Evolutionary conservation across 1,284 basidiomycete genomes (phyloP).

Genomic region (Fomitopsis palustris): DNA sequence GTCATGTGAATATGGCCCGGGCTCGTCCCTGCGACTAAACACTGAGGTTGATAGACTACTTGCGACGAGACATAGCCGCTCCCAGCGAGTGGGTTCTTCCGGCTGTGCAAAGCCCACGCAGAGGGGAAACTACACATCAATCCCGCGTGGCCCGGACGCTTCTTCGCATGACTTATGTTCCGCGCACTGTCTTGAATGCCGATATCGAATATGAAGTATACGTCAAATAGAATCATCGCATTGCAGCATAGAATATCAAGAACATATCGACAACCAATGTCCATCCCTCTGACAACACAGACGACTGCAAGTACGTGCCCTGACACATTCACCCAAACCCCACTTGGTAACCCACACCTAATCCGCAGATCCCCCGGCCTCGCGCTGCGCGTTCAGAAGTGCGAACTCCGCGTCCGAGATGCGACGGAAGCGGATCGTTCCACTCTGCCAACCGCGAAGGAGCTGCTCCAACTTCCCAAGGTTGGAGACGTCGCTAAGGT

Average conservation of each 20-base stretch:
- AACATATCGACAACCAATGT: not conserved
- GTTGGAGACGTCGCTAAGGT: constrained; percentile 31
- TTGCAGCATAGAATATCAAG: not conserved
- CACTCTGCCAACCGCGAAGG: constrained; percentile 20
- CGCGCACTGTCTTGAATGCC: not conserved
- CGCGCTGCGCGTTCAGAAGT: constrained; percentile 19
- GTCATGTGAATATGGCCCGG: not conserved
- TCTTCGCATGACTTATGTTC: not conserved
- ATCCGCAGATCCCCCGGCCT: constrained; percentile 13
- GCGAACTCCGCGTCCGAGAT: constrained; percentile 23
- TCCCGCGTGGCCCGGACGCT: not conserved
- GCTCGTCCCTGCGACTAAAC: not conserved
- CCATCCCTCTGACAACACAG: not conserved
- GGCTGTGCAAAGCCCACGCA: not conserved
- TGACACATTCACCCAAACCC: not conserved
- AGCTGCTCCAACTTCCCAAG: constrained; percentile 27
- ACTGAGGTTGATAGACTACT: not conserved
- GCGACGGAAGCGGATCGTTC: constrained; percentile 24
- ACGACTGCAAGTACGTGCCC: not conserved
- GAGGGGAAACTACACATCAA: not conserved
- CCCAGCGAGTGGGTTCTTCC: not conserved
- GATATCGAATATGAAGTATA: not conserved
- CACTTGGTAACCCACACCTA: not conserved
- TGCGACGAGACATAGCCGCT: not conserved
- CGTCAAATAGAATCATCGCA: not conserved